A percentile compares a stretch with the other conserved stretches of the same genome.
These are phyloP conservation scores for Eucalyptus brandiana DNA, from an alignment of 345 rosid genomes.

Conservation along the genomic window DNA sequence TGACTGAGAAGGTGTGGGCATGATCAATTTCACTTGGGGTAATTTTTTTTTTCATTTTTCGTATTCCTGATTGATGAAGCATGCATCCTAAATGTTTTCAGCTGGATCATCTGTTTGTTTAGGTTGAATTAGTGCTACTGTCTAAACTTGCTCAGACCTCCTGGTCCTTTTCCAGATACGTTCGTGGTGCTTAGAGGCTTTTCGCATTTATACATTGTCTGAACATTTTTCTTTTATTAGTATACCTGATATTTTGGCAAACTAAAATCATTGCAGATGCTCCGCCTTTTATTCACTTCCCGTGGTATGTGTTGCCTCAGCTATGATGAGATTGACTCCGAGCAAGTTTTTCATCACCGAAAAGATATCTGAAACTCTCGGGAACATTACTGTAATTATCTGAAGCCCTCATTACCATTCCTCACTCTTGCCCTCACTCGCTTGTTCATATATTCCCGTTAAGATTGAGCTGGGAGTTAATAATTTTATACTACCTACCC, in stretches of 20 bases:
- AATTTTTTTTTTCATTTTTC: background rate
- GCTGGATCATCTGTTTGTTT: background rate
- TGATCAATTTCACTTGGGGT: background rate
- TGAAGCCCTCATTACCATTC: background rate
- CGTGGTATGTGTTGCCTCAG: background rate
- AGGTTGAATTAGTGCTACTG: too few species aligned
- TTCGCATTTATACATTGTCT: background rate
- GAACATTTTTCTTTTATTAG: background rate
- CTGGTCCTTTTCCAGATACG: background rate
- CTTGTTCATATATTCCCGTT: background rate
- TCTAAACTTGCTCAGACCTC: background rate
- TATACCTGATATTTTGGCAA: background rate
- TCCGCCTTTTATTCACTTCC: background rate
- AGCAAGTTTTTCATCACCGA: background rate
- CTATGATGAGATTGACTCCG: background rate
- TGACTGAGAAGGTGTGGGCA: background rate
- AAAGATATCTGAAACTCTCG: background rate
- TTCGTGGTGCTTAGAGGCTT: background rate
- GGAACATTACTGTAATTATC: too few species aligned
- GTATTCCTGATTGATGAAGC: background rate
- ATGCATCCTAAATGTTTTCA: background rate
- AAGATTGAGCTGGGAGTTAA: background rate
- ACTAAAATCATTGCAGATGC: background rate
- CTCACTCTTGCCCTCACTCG: background rate
- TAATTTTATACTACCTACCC: background rate